Evolutionary conservation across 1,284 basidiomycete species (phyloP).

Genomic region (Rhodofomes roseus): DNA sequence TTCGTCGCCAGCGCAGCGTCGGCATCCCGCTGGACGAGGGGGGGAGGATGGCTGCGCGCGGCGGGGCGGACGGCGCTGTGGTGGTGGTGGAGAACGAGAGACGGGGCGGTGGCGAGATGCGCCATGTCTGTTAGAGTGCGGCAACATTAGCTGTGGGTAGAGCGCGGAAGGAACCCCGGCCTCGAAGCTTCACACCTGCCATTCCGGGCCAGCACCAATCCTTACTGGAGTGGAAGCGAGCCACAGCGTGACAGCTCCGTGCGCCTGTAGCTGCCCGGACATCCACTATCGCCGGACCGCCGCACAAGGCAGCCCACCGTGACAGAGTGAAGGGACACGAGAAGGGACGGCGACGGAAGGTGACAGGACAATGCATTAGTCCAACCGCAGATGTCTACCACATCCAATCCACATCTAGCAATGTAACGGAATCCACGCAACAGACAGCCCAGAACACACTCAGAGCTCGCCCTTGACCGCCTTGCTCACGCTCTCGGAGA

Average conservation of each 20-base stretch:
- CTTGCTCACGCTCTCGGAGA: slow-evolving; percentile 81
- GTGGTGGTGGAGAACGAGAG: slow-evolving; percentile 8
- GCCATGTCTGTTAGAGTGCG: neutral
- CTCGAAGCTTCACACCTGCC: slow-evolving; percentile 13
- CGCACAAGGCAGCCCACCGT: neutral
- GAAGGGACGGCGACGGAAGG: no score
- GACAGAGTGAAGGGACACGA: neutral
- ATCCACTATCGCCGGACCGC: neutral
- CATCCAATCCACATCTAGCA: neutral
- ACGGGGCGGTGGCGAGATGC: neutral
- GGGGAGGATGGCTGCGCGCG: neutral
- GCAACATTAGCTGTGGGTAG: neutral
- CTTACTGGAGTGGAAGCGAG: neutral
- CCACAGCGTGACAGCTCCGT: neutral
- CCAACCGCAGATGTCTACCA: neutral
- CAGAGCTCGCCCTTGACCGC: slow-evolving; percentile 79
- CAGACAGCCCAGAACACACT: neutral
- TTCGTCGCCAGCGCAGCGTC: slow-evolving; percentile 16
- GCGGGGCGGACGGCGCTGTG: slow-evolving; percentile 1
- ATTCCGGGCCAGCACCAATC: neutral
- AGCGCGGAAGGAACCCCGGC: neutral
- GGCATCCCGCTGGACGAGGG: slow-evolving; percentile 13
- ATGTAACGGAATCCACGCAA: neutral
- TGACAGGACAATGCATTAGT: neutral
- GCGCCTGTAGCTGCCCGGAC: neutral